Evolutionary conservation across 1,284 basidiomycete genomes (phyloP), one percentile per base, ranked within the genome.

Genomic region (Ceraceosorus guamensis): DNA sequence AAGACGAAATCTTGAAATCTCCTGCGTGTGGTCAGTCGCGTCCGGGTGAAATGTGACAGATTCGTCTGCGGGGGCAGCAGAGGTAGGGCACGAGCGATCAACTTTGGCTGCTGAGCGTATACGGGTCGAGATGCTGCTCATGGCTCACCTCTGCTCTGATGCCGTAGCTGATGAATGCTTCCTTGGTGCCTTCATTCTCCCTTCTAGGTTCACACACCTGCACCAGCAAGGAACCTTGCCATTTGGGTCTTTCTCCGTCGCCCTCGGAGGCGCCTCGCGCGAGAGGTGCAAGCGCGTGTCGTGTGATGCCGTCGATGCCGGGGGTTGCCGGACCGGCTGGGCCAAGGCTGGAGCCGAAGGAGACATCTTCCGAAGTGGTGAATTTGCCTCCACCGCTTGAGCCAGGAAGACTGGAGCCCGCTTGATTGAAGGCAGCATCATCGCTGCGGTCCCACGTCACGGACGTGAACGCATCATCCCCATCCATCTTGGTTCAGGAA

Each of bases 1-100:
- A 98, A 98, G 39, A 89, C 87, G 78, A 99, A 99, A 78, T 99
- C 95, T 72, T 93, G 89, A 79, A 95, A 99, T 31, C 93, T 84
- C 60, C 93, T 82, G 53, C 93, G 84, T 13, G 87, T 80, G 5
- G 85, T 81, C 79, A 46, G 84, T 82, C 31, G 86, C 84, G 81
- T 63, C 14, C 64, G 58, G 4, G 66, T 57, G 52, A 88, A 97
- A 79, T 85, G 88, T 31, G 83, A 82, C 18, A 87, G 81, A 68
- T 85, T 88, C 32, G 88, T 91, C 88, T 91, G 72, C 39, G 30
- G 50, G 47, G n/a, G n/a, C n/a, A n/a, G n/a, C n/a, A n/a, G n/a
- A n/a, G n/a, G n/a, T n/a, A n/a, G n/a, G n/a, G 37, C 6, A 41
- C 16, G n/a, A 43, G 10, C 32, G 39, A 32, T 32, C 13, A 32